Evolutionary conservation across 1,284 basidiomycete species (phyloP).

Genomic region (Ustilago esculenta): DNA sequence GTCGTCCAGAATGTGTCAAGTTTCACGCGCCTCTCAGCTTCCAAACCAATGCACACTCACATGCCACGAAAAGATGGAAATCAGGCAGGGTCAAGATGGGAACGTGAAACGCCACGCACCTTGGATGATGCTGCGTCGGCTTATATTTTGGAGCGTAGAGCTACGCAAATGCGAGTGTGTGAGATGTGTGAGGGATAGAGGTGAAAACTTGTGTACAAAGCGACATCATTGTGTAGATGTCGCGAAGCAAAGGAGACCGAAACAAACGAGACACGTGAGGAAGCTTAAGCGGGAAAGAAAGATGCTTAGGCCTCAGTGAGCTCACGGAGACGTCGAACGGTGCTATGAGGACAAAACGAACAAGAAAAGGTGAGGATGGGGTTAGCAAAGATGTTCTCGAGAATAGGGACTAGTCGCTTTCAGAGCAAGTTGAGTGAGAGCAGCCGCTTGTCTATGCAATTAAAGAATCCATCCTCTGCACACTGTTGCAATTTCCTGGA

Average conservation of each 20-base stretch:
- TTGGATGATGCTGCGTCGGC: constrained; percentile 1
- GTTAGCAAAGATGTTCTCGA: no score
- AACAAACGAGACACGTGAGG: constrained; percentile 13
- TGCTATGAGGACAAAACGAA: constrained; percentile 44
- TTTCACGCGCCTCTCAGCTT: no score
- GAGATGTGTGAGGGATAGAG: constrained; percentile 13
- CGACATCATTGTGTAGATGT: constrained; percentile 16
- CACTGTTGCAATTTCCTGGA: no score
- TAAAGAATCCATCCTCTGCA: no score
- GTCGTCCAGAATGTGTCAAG: no score
- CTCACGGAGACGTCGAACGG: constrained; percentile 67
- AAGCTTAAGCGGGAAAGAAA: neutral
- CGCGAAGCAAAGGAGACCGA: constrained; percentile 17
- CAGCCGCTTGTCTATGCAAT: no score
- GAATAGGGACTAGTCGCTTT: no score
- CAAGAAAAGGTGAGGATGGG: no score
- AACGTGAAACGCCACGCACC: constrained; percentile 20
- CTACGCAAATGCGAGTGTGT: constrained; percentile 22
- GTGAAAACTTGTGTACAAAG: constrained; percentile 39
- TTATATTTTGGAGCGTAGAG: constrained; percentile 16
- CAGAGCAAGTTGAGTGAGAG: no score
- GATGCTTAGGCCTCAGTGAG: constrained; percentile 65
- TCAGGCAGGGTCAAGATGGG: neutral
- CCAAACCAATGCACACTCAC: no score
- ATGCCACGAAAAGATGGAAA: no score